Base-by-base conservation (phyloP, 2,329 filamentous ascomycete genomes). In the Capronia americana region DNA sequence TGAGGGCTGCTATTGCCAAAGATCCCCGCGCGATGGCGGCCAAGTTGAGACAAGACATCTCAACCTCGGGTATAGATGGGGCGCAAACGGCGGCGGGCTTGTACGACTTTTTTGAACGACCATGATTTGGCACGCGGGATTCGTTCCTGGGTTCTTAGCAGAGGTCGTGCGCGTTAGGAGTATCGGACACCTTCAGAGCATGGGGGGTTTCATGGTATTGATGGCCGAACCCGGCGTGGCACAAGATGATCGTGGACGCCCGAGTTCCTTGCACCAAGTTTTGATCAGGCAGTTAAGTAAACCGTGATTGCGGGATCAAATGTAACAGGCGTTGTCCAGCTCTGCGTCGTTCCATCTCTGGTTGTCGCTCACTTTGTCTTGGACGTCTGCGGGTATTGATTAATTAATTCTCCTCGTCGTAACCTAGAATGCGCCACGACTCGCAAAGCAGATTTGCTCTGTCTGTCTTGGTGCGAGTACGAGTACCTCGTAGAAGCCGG, bases 31-130 rank as follows among this genome's bases (percentile, higher is more conserved):
- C 44, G 23, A 17, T 30, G 20, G n/a, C 28, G 14, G 53, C 10
- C 12, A 10, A 56, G 11, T 28, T 56, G 17, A 23, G 17, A 7
- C 53, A 56, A 3, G 55, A 17, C 30, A 1, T 28, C 24, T 44
- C 38, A 3, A 20, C 38, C 26, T 38, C 38, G 41, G 20, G 12
- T 10, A 41, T 17, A 59, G 56, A 48, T n/a, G 34, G n/a, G 28
- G 17, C 24, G 56, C 38, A 58, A 28, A 17, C 34, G 12, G 41
- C 34, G 6, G 41, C 17, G 23, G 56, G 56, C 34, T n/a, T 58
- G 38, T 58, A 58, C 41, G 56, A 58, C 24, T 24, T 58, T 10
- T 58, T 58, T 23, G 24, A 58, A 11, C 11, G 26, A 26, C 14
- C 28, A 23, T 41, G 54, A 57, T 23, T 28, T 26, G 8, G 20